These are phyloP conservation scores for Phytophthora melonis DNA, from an alignment of 352 stramenopile species.

Conservation along the genomic window DNA sequence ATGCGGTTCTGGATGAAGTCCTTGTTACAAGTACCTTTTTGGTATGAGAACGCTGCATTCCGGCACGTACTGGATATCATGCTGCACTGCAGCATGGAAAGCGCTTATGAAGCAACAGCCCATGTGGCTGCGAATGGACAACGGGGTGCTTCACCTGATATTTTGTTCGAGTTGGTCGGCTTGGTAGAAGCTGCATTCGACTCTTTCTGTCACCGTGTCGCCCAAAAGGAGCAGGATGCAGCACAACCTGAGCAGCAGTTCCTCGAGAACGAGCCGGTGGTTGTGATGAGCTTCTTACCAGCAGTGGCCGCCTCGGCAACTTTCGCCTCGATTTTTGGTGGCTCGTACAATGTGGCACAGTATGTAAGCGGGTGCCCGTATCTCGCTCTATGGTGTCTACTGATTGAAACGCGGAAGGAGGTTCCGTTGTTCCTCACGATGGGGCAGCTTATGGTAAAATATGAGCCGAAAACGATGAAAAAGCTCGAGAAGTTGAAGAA, in stretches of 20 bases:
- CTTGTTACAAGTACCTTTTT: constrained; percentile 78
- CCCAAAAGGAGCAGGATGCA: constrained; percentile 40
- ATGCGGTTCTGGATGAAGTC: constrained; percentile 71
- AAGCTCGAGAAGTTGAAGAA: constrained; percentile 86
- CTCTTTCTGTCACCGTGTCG: constrained; percentile 46
- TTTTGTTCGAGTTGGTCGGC: constrained; percentile 53
- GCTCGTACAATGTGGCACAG: constrained; percentile 62
- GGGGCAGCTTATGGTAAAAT: constrained; percentile 78
- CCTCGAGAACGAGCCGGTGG: constrained; percentile 39
- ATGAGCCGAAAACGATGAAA: constrained; percentile 79
- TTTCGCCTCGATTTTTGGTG: constrained; percentile 77
- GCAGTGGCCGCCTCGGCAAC: constrained; percentile 45
- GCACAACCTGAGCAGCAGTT: constrained; percentile 45
- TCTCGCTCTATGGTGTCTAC: constrained; percentile 70
- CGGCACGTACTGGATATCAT: constrained; percentile 77
- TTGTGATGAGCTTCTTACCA: constrained; percentile 78
- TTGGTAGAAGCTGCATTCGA: constrained; percentile 51
- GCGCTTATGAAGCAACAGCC: constrained; percentile 21
- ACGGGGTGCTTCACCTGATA: neutral
- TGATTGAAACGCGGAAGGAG: constrained; percentile 84
- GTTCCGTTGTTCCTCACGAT: constrained; percentile 70
- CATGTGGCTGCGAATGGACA: neutral
- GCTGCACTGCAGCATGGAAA: constrained; percentile 70
- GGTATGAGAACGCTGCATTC: constrained; percentile 79
- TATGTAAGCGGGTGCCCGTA: constrained; percentile 74